Conservation (phyloP, 2,329 filamentous ascomycete genomes). For the Ceratocystis papillata region DNA sequence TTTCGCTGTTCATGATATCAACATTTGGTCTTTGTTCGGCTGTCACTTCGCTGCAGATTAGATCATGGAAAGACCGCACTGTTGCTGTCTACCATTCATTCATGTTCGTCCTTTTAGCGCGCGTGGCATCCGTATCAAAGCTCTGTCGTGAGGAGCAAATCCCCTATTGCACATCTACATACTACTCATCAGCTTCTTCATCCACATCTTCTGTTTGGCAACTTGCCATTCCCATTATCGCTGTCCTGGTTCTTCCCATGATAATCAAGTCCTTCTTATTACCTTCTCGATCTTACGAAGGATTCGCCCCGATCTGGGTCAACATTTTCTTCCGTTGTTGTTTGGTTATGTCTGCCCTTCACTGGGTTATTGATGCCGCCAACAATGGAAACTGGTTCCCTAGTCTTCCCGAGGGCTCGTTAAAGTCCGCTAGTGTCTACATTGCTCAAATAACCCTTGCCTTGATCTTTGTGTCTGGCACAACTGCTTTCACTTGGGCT, state of each 20-base stretch:
- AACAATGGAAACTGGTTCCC: conserved; percentile 76
- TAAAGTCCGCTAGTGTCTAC: conserved; percentile 66
- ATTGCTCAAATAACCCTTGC: conserved; percentile 72
- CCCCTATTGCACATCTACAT: conserved; percentile 90
- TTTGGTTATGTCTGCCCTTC: conserved; percentile 63
- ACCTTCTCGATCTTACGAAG: conserved; percentile 78
- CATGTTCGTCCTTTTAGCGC: conserved; percentile 67
- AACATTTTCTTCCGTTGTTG: conserved; percentile 66
- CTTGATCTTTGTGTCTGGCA: conserved; percentile 71
- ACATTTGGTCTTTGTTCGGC: conserved; percentile 74
- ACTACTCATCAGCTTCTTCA: conserved; percentile 82
- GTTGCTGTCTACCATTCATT: conserved; percentile 77
- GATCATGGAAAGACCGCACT: conserved; percentile 54
- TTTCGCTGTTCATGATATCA: conserved; percentile 78
- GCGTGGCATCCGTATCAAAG: conserved; percentile 74
- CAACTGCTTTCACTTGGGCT: conserved; percentile 73
- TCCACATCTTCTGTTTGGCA: conserved; percentile 93
- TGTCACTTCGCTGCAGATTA: conserved; percentile 63
- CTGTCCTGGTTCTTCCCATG: conserved; percentile 59
- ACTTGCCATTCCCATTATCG: conserved; percentile 64
- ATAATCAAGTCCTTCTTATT: conserved; percentile 70
- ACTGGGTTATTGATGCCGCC: conserved; percentile 83
- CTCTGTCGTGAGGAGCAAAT: conserved; percentile 97
- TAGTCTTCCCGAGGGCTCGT: conserved; percentile 42
- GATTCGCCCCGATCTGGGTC: conserved; percentile 75